Evolutionary conservation across 208 protist species (phyloP), one percentile per base, ranked within the genome.

Genomic region (Acanthamoeba castellanii): DNA sequence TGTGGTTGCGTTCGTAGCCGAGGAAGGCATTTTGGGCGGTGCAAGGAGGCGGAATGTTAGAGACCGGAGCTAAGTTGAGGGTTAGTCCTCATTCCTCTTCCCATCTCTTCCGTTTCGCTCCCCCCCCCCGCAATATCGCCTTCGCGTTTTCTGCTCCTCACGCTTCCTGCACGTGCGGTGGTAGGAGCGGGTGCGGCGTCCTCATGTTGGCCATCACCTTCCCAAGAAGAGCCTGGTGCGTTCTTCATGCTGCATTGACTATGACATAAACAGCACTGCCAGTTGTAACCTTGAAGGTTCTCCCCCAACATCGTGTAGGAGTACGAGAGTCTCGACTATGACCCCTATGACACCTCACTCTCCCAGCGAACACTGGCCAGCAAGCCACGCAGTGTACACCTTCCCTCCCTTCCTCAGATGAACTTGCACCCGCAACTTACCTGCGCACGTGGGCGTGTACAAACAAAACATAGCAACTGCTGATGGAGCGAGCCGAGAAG

Each of bases 261-360:
- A n/a, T n/a, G n/a, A 52, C 47, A 52, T 11, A 52, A 14, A 61
- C 55, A n/a, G n/a, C n/a, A n/a, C n/a, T n/a, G n/a, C n/a, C n/a
- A n/a, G n/a, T n/a, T n/a, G n/a, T n/a, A n/a, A 22, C 55, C 16
- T 61, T 61, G 55, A 14, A 3, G 55, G 50, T 55, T 55, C 8
- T 55, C 22, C 64, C 20, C 64, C 64, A 25, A 20, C 68, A 9
- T 5, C 7, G 22, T 7, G 25, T 27, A 88, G 81, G 81, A 88
- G 34, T 88, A 88, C 45, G 81, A 88, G 45, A 88, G 81, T 88
- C 52, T 88, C n/a, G 81, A 88, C 52, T 88, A 88, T 18, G 81
- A 88, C 27, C 25, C 81, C 42, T 88, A 88, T 20, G 81, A 88
- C 37, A 88, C 81, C 27, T 22, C 81, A 20, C 42, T 59, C 7